Conservation (phyloP, 1,284 basidiomycete species). For the Rhodotorula sp. region DNA sequence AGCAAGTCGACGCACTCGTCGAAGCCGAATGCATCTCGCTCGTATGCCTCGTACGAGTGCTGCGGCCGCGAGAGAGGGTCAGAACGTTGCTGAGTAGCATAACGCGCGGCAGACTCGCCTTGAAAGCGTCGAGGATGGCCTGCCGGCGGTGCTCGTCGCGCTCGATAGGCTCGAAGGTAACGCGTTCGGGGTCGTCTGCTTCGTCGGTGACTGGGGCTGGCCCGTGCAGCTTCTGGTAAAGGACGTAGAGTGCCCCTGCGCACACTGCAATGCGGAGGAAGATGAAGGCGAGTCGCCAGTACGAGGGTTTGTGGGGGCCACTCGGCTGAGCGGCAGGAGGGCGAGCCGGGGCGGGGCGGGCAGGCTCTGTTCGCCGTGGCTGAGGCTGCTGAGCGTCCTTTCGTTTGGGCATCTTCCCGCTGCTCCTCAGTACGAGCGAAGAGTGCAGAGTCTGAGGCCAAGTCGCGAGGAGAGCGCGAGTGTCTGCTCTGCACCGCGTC, state of each 20-base stretch:
- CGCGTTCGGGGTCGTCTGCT: not conserved
- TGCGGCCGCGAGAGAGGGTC: slow-evolving; percentile 4
- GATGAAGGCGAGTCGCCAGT: not conserved
- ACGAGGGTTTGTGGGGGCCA: not conserved
- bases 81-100: not conserved
- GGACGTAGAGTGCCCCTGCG: slow-evolving; percentile 3
- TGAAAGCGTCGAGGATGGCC: slow-evolving; percentile 73
- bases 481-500: too few relatives aligned
- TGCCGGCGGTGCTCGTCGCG: slow-evolving; percentile 63
- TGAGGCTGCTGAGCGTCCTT: not conserved
- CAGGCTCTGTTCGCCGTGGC: not conserved
- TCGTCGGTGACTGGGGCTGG: not conserved
- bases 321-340: not conserved
- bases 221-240: slow-evolving; percentile 11
- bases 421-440: too few relatives aligned
- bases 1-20: slow-evolving; percentile 59
- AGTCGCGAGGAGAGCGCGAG: too few relatives aligned
- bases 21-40: slow-evolving; percentile 80
- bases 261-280: slow-evolving; percentile 7
- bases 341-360: not conserved
- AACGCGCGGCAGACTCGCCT: slow-evolving; percentile 56
- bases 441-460: not conserved
- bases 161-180: slow-evolving; percentile 16
- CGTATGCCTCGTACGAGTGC: slow-evolving; percentile 56
- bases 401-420: not conserved